Conservation (phyloP, 768 basidiomycete species). For the Mycena pura region DNA sequence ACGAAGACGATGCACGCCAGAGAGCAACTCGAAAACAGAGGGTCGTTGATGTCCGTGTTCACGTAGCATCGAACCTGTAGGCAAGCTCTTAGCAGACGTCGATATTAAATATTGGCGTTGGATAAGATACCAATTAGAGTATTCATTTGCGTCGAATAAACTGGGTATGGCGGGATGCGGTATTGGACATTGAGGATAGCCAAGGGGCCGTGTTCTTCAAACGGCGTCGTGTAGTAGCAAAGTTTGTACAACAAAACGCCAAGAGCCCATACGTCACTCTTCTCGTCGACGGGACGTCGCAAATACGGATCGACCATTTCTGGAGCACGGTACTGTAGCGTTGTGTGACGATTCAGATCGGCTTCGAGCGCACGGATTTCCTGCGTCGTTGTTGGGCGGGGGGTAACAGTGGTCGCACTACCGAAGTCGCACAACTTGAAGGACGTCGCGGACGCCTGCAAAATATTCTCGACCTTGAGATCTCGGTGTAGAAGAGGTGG, state of each 20-base stretch:
- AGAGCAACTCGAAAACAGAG: slow-evolving; percentile 84
- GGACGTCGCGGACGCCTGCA: slow-evolving; percentile 81
- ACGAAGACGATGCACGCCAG: slow-evolving; percentile 83
- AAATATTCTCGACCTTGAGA: slow-evolving; percentile 98
- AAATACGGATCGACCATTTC: slow-evolving; percentile 96
- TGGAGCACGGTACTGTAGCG: slow-evolving; percentile 96
- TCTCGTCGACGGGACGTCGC: slow-evolving; percentile 86
- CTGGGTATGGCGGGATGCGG: slow-evolving; percentile 86
- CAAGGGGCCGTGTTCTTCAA: slow-evolving; percentile 96
- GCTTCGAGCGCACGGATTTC: slow-evolving; percentile 89
- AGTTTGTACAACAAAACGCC: slow-evolving; percentile 97
- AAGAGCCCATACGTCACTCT: slow-evolving; percentile 97
- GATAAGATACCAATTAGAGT: slow-evolving; percentile 74
- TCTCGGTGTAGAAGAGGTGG: slow-evolving; percentile 95
- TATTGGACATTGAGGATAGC: slow-evolving; percentile 98
- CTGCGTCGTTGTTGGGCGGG: slow-evolving; percentile 71
- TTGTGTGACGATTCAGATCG: slow-evolving; percentile 94
- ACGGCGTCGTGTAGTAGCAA: slow-evolving; percentile 99
- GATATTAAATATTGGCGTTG: background rate
- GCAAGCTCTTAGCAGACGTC: slow-evolving; percentile 20
- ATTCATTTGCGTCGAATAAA: slow-evolving; percentile 85
- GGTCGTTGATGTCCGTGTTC: slow-evolving; percentile 91
- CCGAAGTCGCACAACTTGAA: slow-evolving; percentile 99
- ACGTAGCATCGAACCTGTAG: slow-evolving; percentile 85
- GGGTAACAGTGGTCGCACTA: slow-evolving; percentile 79